Evolutionary conservation across 1,284 basidiomycete genomes (phyloP).

Genomic region (Malassezia sp.): DNA sequence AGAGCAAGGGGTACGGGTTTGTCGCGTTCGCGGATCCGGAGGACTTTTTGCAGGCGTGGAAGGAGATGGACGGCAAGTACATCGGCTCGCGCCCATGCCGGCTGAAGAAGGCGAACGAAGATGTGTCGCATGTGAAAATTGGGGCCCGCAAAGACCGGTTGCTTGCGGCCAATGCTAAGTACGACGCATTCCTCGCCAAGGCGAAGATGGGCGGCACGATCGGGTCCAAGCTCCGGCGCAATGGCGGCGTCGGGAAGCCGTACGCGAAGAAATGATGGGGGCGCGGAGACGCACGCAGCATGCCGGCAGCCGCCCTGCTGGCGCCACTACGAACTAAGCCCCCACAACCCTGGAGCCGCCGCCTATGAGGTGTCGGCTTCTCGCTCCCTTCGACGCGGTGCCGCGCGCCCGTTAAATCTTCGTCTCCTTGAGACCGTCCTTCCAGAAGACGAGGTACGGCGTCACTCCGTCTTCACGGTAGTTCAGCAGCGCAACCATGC

Average conservation of each 20-base stretch:
- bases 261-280: conserved; percentile 24
- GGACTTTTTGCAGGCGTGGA: conserved; percentile 96
- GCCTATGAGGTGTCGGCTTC: too few relatives aligned
- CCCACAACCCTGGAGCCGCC: too few relatives aligned
- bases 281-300: too few relatives aligned
- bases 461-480: conserved; percentile 55
- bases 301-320: neutral
- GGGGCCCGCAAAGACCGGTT: conserved; percentile 40
- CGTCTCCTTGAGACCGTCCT: conserved; percentile 43
- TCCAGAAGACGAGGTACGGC: conserved; percentile 55
- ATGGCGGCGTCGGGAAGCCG: conserved; percentile 19
- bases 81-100: conserved; percentile 41
- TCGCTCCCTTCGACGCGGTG: too few relatives aligned
- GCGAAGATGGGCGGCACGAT: conserved; percentile 43
- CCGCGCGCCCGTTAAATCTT: conserved; percentile 33
- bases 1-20: conserved; percentile 88
- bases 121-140: conserved; percentile 32
- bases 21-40: conserved; percentile 96
- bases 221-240: conserved; percentile 28
- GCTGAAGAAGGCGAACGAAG: conserved; percentile 40
- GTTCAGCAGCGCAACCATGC: conserved; percentile 47
- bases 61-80: conserved; percentile 85
- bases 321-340: too few relatives aligned
- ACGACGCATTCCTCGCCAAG: conserved; percentile 27
- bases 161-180: conserved; percentile 31